Conservation (phyloP, 139 green algal genomes). For the Chlorella sp. region DNA sequence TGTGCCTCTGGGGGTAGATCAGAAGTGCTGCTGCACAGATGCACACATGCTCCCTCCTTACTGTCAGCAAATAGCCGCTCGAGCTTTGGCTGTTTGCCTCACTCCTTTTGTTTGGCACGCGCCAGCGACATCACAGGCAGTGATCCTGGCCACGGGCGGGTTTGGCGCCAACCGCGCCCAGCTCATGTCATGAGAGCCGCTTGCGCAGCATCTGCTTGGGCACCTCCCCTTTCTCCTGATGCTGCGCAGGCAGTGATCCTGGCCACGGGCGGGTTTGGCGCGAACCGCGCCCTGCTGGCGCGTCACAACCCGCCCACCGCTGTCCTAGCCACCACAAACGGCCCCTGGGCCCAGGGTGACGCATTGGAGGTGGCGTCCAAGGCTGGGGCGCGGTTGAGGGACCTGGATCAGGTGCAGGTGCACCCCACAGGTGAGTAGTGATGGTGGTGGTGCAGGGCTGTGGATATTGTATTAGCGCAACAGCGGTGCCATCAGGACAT, state of each 20-base stretch:
- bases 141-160: slow-evolving; percentile 64
- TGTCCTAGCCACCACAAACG: slow-evolving; percentile 66
- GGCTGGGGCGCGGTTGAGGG: slow-evolving; percentile 31
- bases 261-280: slow-evolving; percentile 63
- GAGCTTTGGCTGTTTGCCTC: too few species aligned
- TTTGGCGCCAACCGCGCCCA: slow-evolving; percentile 48
- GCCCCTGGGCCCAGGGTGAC: slow-evolving; percentile 58
- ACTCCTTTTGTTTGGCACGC: too few species aligned
- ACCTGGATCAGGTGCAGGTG: slow-evolving; percentile 69
- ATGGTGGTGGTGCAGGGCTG: too few species aligned
- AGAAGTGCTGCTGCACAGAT: too few species aligned
- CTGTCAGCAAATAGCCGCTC: too few species aligned
- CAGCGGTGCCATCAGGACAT: too few species aligned
- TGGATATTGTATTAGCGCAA: too few species aligned
- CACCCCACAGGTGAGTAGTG: slow-evolving; percentile 65
- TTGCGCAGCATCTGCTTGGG: too few species aligned
- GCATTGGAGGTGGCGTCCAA: slow-evolving; percentile 38
- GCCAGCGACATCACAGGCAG: too few species aligned
- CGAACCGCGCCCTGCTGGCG: slow-evolving; percentile 19
- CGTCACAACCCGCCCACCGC: slow-evolving; percentile 14
- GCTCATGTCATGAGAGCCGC: too few species aligned
- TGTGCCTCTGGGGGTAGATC: too few species aligned
- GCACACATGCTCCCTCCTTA: too few species aligned
- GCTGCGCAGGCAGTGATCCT: slow-evolving; percentile 43
- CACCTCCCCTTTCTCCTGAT: neutral